Evolutionary conservation across 331 rosid species (phyloP).

Genomic region (Cucumis variabilis): DNA sequence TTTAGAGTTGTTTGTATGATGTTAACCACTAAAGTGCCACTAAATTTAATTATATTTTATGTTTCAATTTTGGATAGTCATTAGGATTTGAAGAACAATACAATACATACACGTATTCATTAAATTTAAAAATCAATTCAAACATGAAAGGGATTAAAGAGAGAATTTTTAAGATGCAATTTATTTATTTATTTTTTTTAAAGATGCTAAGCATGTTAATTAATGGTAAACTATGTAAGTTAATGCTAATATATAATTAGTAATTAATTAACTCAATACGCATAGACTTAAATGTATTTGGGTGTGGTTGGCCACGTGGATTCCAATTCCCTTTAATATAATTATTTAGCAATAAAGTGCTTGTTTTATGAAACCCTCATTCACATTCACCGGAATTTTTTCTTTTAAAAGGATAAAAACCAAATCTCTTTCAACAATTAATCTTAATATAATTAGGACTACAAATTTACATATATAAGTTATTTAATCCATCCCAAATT

Average conservation of each 20-base stretch:
- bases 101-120: too few relatives aligned
- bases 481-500: not conserved
- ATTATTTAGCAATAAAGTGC: not conserved
- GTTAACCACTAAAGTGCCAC: too few relatives aligned
- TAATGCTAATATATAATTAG: conserved; percentile 18
- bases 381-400: not conserved
- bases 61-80: not conserved
- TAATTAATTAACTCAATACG: not conserved
- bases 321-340: not conserved
- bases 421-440: not conserved
- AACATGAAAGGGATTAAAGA: not conserved
- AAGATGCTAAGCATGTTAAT: not conserved
- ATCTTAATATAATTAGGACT: not conserved
- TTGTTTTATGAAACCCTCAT: not conserved
- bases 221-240: not conserved
- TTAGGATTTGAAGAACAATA: too few relatives aligned
- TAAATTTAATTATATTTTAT: too few relatives aligned
- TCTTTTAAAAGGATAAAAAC: not conserved
- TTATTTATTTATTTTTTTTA: not conserved
- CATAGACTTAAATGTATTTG: not conserved
- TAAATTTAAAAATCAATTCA: not conserved
- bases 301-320: conserved; percentile 10
- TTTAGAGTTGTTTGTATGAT: too few relatives aligned
- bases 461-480: not conserved
- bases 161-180: not conserved